phyloP scores from a whole-genome alignment of 257 asterid genomes.

The Euphrasia confusa region DNA sequence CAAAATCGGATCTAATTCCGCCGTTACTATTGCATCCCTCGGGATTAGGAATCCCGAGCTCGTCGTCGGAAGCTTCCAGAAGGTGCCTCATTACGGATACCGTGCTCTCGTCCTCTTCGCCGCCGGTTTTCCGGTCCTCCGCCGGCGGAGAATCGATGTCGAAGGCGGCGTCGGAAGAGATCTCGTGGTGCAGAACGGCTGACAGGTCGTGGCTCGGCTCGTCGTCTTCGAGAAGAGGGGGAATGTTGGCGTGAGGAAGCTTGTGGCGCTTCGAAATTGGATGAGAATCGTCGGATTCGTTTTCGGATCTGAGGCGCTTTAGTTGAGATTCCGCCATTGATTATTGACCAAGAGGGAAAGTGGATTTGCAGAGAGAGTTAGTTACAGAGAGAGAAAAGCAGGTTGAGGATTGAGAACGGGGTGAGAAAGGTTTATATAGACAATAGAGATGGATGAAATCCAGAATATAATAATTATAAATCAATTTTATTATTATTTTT shows the following conservation, averaged over 20 bases:
- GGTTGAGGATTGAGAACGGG: slow-evolving; percentile 41
- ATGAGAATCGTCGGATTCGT: slow-evolving; percentile 17
- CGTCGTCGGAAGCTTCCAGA: slow-evolving; percentile 87
- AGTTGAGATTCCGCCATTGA: slow-evolving; percentile 49
- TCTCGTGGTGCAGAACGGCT: too few species aligned
- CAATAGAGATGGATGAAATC: neutral
- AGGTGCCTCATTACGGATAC: slow-evolving; percentile 66
- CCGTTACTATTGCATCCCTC: slow-evolving; percentile 21
- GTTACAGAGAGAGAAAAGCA: slow-evolving; percentile 25
- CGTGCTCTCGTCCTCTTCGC: slow-evolving; percentile 32
- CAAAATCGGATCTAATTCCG: slow-evolving; percentile 23
- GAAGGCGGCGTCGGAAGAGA: slow-evolving; percentile 27
- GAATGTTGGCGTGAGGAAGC: slow-evolving; percentile 33
- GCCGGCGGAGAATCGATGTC: slow-evolving; percentile 29
- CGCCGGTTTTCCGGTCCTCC: slow-evolving; percentile 12
- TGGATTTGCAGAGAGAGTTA: too few species aligned
- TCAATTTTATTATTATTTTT: too few species aligned
- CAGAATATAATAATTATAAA: too few species aligned
- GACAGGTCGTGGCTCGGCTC: slow-evolving; percentile 40
- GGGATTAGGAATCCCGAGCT: slow-evolving; percentile 62
- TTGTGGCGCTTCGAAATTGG: slow-evolving; percentile 45
- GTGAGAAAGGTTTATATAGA: slow-evolving; percentile 56
- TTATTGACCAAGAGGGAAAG: too few species aligned
- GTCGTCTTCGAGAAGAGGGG: slow-evolving; percentile 56
- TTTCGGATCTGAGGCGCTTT: slow-evolving; percentile 58